Evolutionary conservation across 2,329 filamentous ascomycete species (phyloP).

Genomic region (Aspergillus sp.): DNA sequence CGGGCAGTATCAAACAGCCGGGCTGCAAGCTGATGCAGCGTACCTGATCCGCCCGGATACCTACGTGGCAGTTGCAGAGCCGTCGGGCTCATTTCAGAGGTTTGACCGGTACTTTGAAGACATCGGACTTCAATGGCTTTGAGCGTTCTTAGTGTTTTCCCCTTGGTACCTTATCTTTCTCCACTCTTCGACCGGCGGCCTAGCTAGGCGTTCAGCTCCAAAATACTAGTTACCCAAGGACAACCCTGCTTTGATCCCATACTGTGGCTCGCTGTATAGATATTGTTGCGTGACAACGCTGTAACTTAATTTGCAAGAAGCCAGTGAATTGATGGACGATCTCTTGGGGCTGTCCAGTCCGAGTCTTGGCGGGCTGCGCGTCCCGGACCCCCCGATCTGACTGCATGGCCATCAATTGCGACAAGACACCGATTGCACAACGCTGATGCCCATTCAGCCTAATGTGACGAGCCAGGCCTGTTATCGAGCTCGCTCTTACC

Average conservation of each 20-base stretch:
- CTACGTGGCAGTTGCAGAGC: slow-evolving; percentile 27
- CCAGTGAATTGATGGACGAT: neutral
- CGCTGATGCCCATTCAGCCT: neutral
- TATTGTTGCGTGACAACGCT: neutral
- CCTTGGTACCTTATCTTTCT: neutral
- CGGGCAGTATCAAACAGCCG: slow-evolving; percentile 20
- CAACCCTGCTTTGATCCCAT: neutral
- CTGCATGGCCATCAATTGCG: too few relatives aligned
- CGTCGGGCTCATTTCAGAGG: slow-evolving; percentile 13
- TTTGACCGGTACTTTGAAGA: slow-evolving; percentile 26
- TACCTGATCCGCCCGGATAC: slow-evolving; percentile 34
- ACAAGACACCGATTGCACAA: neutral
- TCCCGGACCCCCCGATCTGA: neutral
- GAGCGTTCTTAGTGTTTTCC: neutral
- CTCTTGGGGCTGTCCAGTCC: neutral
- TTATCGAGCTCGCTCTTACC: neutral
- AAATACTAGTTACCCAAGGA: neutral
- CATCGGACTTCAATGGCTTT: slow-evolving; percentile 6
- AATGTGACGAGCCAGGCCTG: neutral
- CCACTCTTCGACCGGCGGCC: neutral
- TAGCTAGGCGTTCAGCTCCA: neutral
- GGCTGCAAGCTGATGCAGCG: slow-evolving; percentile 23
- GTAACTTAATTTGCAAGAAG: neutral
- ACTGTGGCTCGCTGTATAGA: neutral
- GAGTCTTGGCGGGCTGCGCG: neutral